Conservation (phyloP, 495 filamentous ascomycete genomes). For the Tuber indicum region DNA sequence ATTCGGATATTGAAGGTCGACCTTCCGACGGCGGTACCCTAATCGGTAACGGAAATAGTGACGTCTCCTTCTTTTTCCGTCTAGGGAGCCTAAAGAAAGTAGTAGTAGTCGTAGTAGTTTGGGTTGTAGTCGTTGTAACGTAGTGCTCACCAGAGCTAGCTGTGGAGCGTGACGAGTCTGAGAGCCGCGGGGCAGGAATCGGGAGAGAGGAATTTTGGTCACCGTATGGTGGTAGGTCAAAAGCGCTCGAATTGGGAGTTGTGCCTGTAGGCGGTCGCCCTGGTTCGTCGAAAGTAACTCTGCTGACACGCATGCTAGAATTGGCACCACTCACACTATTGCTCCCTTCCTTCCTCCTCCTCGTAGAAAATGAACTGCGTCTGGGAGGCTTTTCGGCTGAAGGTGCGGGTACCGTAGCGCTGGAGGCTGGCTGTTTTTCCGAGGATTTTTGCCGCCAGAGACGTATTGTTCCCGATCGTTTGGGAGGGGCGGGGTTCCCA, state of each 20-base stretch:
- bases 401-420: slow-evolving; percentile 11
- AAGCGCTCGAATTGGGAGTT: slow-evolving; percentile 10
- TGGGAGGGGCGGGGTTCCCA: slow-evolving; percentile 16
- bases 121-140: slow-evolving; percentile 56
- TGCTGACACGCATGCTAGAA: slow-evolving; percentile 47
- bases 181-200: slow-evolving; percentile 64
- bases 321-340: slow-evolving; percentile 35
- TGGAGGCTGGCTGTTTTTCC: slow-evolving; percentile 18
- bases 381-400: slow-evolving; percentile 24
- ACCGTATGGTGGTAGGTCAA: slow-evolving; percentile 45
- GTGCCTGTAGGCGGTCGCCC: slow-evolving; percentile 46
- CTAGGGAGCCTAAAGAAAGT: slow-evolving; percentile 77
- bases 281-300: slow-evolving; percentile 62
- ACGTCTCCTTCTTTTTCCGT: slow-evolving; percentile 70
- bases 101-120: slow-evolving; percentile 56
- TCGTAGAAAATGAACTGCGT: slow-evolving; percentile 45
- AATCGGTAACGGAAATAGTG: slow-evolving; percentile 81
- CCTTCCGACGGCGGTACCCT: slow-evolving; percentile 41
- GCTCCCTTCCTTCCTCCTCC: slow-evolving; percentile 37
- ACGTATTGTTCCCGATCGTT: slow-evolving; percentile 33
- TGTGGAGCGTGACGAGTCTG: slow-evolving; percentile 89
- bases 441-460: slow-evolving; percentile 35
- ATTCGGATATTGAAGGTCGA: slow-evolving; percentile 34
- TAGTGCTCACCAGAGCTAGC: slow-evolving; percentile 69
- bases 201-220: slow-evolving; percentile 62